Base-by-base conservation (phyloP, 2,329 filamentous ascomycete genomes). In the Escovopsis sp. region DNA sequence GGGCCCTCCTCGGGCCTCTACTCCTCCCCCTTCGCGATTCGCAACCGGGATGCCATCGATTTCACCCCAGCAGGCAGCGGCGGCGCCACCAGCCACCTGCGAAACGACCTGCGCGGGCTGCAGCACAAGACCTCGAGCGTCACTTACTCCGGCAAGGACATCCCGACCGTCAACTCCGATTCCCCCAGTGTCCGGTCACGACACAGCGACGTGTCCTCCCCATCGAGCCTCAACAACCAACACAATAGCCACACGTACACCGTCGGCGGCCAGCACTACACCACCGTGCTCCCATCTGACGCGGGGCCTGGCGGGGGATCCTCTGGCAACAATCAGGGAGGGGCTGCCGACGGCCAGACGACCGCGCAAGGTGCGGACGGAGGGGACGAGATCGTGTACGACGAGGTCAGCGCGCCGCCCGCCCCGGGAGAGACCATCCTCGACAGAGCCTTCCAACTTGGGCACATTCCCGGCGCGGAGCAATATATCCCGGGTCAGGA, bases 401-500 rank as follows among this genome's bases (percentile, higher is more conserved):
- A 60, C 3, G 56, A 63, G 28, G 63, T 65, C 2, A 63, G 61
- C 44, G 67, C 69, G 0, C 69, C 70, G 1, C 65, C 68, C 2
- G 56, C 53, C 1, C 69, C 68, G 2, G 63, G 74, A 13, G 74
- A 79, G 52, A 77, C 75, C 0, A 79, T 79, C 35, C 52, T 79
- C n/a, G 75, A 79, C 48, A 58, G 75, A 27, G 75, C 75, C 0
- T 79, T 79, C 45, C 71, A 76, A 44, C 54, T 79, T 54, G 63
- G 69, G 8, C 72, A 61, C 38, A 76, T 79, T 25, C 74, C 74
- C 13, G 74, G 74, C 5, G 70, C 69, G 3, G 71, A 74, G 10
- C 55, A 57, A 7, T 60, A 67, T 34, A 44, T 63, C 2, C 63
- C 66, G 1, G 72, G 72, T 4, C 71, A 76, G 41, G 72, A 76